These are phyloP conservation scores for Silene vulgaris DNA, from an alignment of 179 eudicot species.

Conservation along the genomic window DNA sequence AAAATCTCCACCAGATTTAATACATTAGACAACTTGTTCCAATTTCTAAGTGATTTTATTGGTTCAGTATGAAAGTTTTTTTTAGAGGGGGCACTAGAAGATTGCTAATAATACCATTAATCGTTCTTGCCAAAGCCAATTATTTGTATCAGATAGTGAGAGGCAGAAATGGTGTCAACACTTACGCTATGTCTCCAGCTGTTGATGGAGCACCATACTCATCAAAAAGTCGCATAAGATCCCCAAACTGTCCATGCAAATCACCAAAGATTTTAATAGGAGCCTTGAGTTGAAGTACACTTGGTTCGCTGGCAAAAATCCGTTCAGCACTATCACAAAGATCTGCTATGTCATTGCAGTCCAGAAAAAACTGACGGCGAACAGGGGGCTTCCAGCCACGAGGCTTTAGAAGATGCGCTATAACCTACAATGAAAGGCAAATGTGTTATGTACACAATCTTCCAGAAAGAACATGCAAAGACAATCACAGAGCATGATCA, in stretches of 20 bases:
- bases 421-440: conserved; percentile 49
- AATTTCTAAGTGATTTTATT: neutral
- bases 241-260: conserved; percentile 99
- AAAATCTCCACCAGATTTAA: neutral
- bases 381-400: conserved; percentile 99
- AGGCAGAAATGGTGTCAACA: conserved; percentile 19
- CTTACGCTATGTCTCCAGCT: conserved; percentile 98
- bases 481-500: neutral
- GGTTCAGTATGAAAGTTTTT: neutral
- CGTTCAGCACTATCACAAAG: conserved; percentile 97
- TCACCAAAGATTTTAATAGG: conserved; percentile 99
- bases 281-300: conserved; percentile 91
- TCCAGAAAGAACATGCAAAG: neutral
- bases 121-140: neutral
- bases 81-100: neutral
- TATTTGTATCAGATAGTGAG: neutral
- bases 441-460: neutral
- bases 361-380: conserved; percentile 90
- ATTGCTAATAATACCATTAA: conserved; percentile 11
- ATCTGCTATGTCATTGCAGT: conserved; percentile 97
- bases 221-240: conserved; percentile 97
- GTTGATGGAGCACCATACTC: conserved; percentile 99
- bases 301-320: conserved; percentile 87
- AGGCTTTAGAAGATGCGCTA: conserved; percentile 93
- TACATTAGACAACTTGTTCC: neutral